Conservation (phyloP, 2,329 filamentous ascomycete species). For the Macroventuria anomochaeta region DNA sequence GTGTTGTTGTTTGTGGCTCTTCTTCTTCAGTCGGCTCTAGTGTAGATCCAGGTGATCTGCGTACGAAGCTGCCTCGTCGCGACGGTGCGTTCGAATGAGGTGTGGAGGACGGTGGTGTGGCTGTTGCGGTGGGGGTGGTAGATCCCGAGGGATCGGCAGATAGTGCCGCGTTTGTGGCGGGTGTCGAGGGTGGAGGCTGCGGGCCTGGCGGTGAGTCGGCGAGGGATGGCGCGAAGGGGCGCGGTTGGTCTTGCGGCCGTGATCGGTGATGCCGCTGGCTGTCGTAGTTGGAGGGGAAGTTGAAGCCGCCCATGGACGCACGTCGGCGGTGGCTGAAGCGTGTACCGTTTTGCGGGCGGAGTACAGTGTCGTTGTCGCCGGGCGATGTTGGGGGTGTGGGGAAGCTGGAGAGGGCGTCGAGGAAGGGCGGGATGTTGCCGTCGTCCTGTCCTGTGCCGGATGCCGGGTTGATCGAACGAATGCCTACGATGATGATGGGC, state of each 20-base stretch:
- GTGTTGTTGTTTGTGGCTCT: constrained; percentile 48
- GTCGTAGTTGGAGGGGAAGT: constrained; percentile 59
- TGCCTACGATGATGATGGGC: constrained; percentile 73
- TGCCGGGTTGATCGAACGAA: constrained; percentile 67
- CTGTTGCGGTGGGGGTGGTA: constrained; percentile 48
- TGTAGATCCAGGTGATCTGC: constrained; percentile 49
- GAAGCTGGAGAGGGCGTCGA: constrained; percentile 59
- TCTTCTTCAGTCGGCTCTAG: constrained; percentile 54
- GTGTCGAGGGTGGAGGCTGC: constrained; percentile 68
- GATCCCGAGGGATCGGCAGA: constrained; percentile 62
- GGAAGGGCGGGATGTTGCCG: constrained; percentile 55
- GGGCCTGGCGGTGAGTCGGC: constrained; percentile 65
- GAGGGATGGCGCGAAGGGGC: constrained; percentile 51
- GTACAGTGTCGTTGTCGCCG: constrained; percentile 58
- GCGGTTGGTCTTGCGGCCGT: constrained; percentile 47
- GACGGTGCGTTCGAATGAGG: constrained; percentile 45
- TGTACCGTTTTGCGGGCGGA: constrained; percentile 62
- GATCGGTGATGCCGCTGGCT: constrained; percentile 60
- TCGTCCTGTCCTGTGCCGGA: constrained; percentile 54
- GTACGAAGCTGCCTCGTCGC: constrained; percentile 50
- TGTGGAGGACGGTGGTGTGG: constrained; percentile 46
- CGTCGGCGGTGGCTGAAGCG: constrained; percentile 61
- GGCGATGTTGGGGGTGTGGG: constrained; percentile 54
- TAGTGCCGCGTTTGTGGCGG: constrained; percentile 62
- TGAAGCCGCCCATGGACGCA: constrained; percentile 61